Base-by-base conservation (phyloP, 139 green algal genomes). In the Chlamydomonas sp. region DNA sequence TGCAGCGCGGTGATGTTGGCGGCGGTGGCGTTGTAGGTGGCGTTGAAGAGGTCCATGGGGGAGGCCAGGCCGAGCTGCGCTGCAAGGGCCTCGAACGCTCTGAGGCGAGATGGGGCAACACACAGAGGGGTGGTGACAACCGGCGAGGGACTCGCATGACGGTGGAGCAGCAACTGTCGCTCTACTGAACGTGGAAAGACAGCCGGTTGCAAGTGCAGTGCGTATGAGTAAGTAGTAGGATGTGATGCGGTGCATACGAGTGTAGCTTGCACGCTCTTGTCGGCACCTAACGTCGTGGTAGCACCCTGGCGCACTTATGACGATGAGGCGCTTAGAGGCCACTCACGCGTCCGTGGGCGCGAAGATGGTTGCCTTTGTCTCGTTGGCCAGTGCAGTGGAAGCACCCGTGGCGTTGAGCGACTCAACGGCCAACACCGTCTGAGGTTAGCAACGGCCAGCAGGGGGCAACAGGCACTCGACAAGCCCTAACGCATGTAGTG, bases 1-100 rank as follows among this genome's bases (percentile, higher is more conserved):
- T 87, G 83, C 20, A 87, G 73, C n/a, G 72, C 83, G 2, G 83
- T 87, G 72, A 87, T 80, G 83, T 87, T 87, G 83, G 83, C 72
- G 14, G 83, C 57, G 9, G 73, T 80, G 10, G 72, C 73, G 61
- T 87, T 81, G 72, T 76, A 75, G 62, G 83, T 87, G 8, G 83
- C 62, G 62, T 87, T 87, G 63, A 87, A 87, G 31, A 87, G 83
- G 71, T 87, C 83, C 31, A 87, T 2, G 1, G 83, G 83, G 1
- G 83, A 74, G 62, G n/a, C 59, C 12, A 87, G 63, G 62, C 68
- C 68, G 4, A 87, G 83, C 1, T 72, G 31, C 3, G 73, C 15
- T 1, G 83, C 83, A 15, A 87, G 63, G 0, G 73, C 60, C 12
- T 57, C 62, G 31, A 87, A 87, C 0, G 83, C 83, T 4, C 73